phyloP scores from a whole-genome alignment of 2,329 filamentous ascomycete species.

The Calonectria pauciramosa region DNA sequence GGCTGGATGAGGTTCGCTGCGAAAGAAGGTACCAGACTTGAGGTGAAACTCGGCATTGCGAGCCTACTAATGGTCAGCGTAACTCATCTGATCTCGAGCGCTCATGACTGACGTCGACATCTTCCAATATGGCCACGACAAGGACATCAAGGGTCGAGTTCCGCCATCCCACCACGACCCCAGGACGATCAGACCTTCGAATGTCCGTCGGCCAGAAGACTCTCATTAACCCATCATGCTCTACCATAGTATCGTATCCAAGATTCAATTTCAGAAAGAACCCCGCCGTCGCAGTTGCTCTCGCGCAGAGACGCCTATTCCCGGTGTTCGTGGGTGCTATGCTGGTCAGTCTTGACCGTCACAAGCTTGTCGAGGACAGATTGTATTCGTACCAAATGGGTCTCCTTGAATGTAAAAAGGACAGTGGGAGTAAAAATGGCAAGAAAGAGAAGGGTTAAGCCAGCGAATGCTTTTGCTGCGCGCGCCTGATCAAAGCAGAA shows the following conservation, averaged over 20 bases:
- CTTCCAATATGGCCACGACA: conserved; percentile 89
- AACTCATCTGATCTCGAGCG: not conserved
- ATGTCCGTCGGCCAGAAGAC: conserved; percentile 98
- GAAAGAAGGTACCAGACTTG: conserved; percentile 84
- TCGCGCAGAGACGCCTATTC: conserved; percentile 89
- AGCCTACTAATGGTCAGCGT: conserved; percentile 63
- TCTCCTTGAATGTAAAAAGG: conserved; percentile 84
- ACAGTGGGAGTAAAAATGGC: conserved; percentile 87
- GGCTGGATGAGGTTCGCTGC: conserved; percentile 84
- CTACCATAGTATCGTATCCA: conserved; percentile 67
- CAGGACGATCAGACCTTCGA: conserved; percentile 77
- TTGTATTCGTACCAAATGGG: conserved; percentile 75
- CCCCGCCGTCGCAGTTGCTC: conserved; percentile 95
- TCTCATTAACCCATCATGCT: conserved; percentile 92
- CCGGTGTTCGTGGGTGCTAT: conserved; percentile 85
- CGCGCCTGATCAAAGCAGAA: conserved; percentile 72
- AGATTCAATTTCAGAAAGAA: conserved; percentile 78
- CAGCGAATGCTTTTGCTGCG: conserved; percentile 85
- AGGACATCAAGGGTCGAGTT: conserved; percentile 94
- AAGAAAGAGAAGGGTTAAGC: conserved; percentile 88
- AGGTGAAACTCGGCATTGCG: conserved; percentile 90
- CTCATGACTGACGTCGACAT: conserved; percentile 80
- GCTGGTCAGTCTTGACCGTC: conserved; percentile 32
- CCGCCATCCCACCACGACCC: conserved; percentile 94
- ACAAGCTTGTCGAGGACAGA: not conserved